These are phyloP conservation scores for Alternaria angustiovoidea DNA, from an alignment of 2,329 filamentous ascomycete species.

Conservation along the genomic window DNA sequence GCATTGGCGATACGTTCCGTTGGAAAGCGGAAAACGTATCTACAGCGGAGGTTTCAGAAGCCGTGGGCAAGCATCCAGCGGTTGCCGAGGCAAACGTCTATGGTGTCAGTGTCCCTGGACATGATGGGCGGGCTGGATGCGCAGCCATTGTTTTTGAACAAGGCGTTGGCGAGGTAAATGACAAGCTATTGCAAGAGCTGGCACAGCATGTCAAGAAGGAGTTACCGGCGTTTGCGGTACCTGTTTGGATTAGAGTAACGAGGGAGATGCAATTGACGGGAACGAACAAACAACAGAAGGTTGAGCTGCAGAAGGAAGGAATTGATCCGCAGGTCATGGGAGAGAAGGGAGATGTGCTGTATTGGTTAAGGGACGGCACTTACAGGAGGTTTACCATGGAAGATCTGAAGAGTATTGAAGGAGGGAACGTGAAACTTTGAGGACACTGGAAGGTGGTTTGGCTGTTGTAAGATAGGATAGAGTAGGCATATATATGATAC, in stretches of 20 bases:
- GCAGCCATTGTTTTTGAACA: conserved; percentile 51
- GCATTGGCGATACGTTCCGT: conserved; percentile 51
- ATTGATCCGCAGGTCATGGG: conserved; percentile 52
- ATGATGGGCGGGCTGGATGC: conserved; percentile 57
- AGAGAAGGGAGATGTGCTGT: conserved; percentile 48
- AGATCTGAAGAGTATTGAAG: conserved; percentile 38
- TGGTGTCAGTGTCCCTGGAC: conserved; percentile 54
- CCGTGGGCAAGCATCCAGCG: conserved; percentile 49
- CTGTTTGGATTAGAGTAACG: conserved; percentile 54
- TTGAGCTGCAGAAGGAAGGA: conserved; percentile 51
- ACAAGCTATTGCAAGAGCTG: conserved; percentile 28
- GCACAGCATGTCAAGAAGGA: conserved; percentile 49
- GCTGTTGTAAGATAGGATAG: background rate
- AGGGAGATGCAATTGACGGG: conserved; percentile 54
- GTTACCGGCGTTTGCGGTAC: conserved; percentile 56
- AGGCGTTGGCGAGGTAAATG: conserved; percentile 1
- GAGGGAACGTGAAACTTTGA: conserved; percentile 42
- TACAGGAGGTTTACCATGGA: conserved; percentile 39
- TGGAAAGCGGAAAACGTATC: conserved; percentile 58
- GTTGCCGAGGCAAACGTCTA: conserved; percentile 57
- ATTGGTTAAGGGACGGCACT: conserved; percentile 49
- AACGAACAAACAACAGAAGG: conserved; percentile 59
- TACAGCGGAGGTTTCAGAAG: conserved; percentile 55
- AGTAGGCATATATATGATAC: conserved; percentile 5
- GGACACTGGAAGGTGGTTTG: background rate